Evolutionary conservation across 2,329 filamentous ascomycete species (phyloP).

Genomic region (Phialophora chinensis): DNA sequence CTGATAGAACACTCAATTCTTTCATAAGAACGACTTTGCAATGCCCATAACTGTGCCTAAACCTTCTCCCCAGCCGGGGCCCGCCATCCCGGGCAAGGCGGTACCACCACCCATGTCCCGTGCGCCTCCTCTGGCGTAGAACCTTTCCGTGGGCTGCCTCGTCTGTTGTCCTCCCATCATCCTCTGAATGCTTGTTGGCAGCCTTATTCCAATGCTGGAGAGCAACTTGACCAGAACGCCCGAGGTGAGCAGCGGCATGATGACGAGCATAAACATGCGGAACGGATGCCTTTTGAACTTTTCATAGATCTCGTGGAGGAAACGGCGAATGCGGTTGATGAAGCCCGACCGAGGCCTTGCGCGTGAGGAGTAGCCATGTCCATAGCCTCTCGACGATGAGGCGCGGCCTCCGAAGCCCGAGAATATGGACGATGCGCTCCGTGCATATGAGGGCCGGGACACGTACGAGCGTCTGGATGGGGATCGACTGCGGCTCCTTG

Average conservation of each 20-base stretch:
- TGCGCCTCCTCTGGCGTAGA: conserved; percentile 44
- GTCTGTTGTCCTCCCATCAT: conserved; percentile 45
- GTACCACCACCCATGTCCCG: conserved; percentile 40
- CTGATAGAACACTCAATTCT: too few relatives aligned
- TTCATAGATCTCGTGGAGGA: conserved; percentile 78
- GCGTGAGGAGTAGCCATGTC: conserved; percentile 60
- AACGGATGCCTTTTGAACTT: conserved; percentile 83
- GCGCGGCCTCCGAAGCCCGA: conserved; percentile 29
- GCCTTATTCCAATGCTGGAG: conserved; percentile 75
- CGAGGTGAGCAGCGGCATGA: conserved; percentile 85
- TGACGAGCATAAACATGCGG: conserved; percentile 84
- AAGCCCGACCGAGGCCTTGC: conserved; percentile 79
- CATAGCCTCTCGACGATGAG: conserved; percentile 49
- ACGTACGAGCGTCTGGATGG: conserved; percentile 38
- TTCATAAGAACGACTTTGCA: conserved; percentile 60
- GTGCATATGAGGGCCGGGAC: conserved; percentile 43
- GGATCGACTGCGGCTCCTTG: conserved; percentile 31
- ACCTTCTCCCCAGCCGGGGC: conserved; percentile 50
- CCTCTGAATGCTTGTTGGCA: conserved; percentile 66
- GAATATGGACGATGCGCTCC: conserved; percentile 46
- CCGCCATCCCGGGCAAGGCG: conserved; percentile 37
- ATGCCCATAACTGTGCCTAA: conserved; percentile 57
- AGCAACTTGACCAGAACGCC: conserved; percentile 81
- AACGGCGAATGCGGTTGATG: conserved; percentile 75
- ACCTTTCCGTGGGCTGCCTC: conserved; percentile 41